Conservation (phyloP, 169 alveolate species). For the Babesia caballi region DNA sequence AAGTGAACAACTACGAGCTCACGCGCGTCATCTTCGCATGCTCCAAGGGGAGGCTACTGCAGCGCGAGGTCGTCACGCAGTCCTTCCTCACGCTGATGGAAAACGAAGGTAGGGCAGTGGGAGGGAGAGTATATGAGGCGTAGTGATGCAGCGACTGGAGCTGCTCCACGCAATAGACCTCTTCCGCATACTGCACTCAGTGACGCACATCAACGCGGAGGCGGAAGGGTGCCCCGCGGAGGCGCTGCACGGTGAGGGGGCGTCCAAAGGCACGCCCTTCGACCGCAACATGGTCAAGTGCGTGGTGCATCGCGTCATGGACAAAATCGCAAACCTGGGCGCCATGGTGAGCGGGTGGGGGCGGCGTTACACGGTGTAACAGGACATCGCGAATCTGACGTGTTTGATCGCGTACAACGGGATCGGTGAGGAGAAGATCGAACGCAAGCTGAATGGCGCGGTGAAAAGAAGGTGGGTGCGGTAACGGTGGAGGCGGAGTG, state of each 20-base stretch:
- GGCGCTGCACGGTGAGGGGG: background rate
- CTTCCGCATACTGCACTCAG: constrained; percentile 43
- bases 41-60: constrained; percentile 52
- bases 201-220: constrained; percentile 14
- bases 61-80: background rate
- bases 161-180: constrained; percentile 31
- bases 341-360: constrained; percentile 20
- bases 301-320: constrained; percentile 18
- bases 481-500: background rate
- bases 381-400: constrained; percentile 34
- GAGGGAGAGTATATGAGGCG: background rate
- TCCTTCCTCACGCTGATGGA: constrained; percentile 45
- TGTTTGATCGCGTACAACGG: constrained; percentile 31
- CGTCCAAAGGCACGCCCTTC: constrained; percentile 5
- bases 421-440: background rate
- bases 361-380: background rate
- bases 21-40: constrained; percentile 48
- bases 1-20: constrained; percentile 44
- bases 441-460: background rate
- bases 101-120: constrained; percentile 39
- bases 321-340: constrained; percentile 45
- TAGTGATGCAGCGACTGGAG: constrained; percentile 52
- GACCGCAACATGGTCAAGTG: constrained; percentile 17
- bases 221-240: background rate
- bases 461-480: constrained; percentile 7